Base-by-base conservation (phyloP, 140 eudicot genomes). In the Bidens hawaiensis region DNA sequence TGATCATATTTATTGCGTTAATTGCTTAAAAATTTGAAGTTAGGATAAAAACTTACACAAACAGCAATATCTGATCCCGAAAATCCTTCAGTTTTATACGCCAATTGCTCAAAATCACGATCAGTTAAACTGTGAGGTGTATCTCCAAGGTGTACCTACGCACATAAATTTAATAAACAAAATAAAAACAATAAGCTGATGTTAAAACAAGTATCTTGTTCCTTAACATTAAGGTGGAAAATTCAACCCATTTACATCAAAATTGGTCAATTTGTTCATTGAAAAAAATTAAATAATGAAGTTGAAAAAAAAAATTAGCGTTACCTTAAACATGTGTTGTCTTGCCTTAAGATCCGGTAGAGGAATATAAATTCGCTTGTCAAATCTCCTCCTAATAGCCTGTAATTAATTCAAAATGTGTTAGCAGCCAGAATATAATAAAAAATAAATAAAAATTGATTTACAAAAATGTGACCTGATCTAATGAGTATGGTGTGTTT, bases 51-150 rank as follows among this genome's bases (percentile, higher is more conserved):
- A 71, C 90, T 76, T 83, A 83, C 90, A 75, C 84, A 83, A 56
- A 83, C 90, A 13, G 90, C 71, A 61, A 83, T 77, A 75, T 83
- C 90, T 26, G 90, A 83, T 52, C 90, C 87, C 16, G 90, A 83
- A 45, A 83, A 83, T 18, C 90, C 90, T 76, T 83, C 84, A 11
- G 84, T 83, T 72, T 61, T 83, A 17, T 70, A 71, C 16, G 75
- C 90, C 62, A 83, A 65, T 51, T 62, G 78, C 64, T 80, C 90
- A 74, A 74, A 83, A 71, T 83, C 87, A 36, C 84, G 80, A 24
- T 80, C 90, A 21, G 49, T 77, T 42, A 83, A 67, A 52, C 40
- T 77, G 70, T 83, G 90, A 4, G 90, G 84, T n/a, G 90, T 83
- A 72, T 83, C 90, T 14, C 90, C 87, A 40, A 83, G 84, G 62